Base-by-base conservation (phyloP, 2,329 filamentous ascomycete species). In the Aspergillus ruber region DNA sequence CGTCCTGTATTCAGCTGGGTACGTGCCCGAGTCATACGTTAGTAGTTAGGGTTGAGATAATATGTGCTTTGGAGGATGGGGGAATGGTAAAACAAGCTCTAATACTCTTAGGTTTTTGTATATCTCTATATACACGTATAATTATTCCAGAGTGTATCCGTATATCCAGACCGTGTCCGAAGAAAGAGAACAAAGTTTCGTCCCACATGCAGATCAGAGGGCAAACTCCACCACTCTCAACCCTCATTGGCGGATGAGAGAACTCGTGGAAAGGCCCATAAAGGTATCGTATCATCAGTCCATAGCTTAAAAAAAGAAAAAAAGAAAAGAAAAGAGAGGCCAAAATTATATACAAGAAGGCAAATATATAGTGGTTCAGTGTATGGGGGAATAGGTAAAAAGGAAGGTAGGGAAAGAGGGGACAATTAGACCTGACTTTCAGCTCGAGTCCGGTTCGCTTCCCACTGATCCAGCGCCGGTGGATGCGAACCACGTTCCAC, bases 401-500 rank as follows among this genome's bases (percentile, higher is more conserved):
- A 36, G n/a, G 9, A 29, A 20, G 45, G 23, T 40, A 40, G 6
- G 20, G 5, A 23, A 12, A 42, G 25, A 27, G 12, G 12, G 3
- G 21, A 39, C 20, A 20, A 21, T 8, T 18, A 17, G 4, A 17
- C 15, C 10, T 39, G 18, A 9, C 15, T 38, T 15, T 17, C 36
- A 5, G 25, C 32, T 7, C 42, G 39, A 15, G 44, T 9, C 25
- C 27, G 15, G 10, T 46, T 42, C 5, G 43, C n/a, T 15, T 48
- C 47, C 49, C 43, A 52, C 36, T 45, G 48, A 35, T 49, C 43
- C 25, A 27, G 25, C 25, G 25, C 25, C 17, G 53, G 47, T 20
- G 54, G 47, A 17, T 50, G 51, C 12, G 50, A 42, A 40, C 55
- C 55, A 5, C 51, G 52, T 51, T 56, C 52, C 33, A 59, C 51